Evolutionary conservation across 1,284 basidiomycete species (phyloP), one percentile per base, ranked within the genome.

Genomic region (Coriolopsis trogii): DNA sequence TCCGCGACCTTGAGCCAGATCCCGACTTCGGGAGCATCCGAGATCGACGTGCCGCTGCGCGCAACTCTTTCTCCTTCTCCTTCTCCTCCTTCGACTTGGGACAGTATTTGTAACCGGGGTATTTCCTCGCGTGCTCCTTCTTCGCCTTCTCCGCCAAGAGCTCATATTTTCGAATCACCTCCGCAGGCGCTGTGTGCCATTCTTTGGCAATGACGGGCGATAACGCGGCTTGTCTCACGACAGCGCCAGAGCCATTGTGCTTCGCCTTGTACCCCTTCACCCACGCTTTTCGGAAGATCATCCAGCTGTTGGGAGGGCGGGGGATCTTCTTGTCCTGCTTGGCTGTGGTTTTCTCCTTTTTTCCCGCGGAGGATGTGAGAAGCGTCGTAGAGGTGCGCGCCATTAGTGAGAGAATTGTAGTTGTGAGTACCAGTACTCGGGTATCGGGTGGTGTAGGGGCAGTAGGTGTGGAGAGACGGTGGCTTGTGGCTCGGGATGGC

Each of bases 271-370:
- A 26, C 18, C 9, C 16, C 16, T 30, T 16, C 18, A 20, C 16
- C 34, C 40, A 33, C 1, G 18, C 47, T 16, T 5, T 12, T 16
- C 47, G 39, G 47, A 33, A 49, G 21, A 49, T 15, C 20, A 49
- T 49, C 18, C 34, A 49, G 23, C 23, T 3, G 25, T 49, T 49
- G 6, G 31, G 40, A 12, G 47, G 47, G 7, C 40, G 26, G 12
- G 18, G 26, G 16, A 44, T 41, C n/a, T 31, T 23, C 40, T 24
- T 26, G 3, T 41, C 39, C 25, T 41, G 15, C n/a, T 7, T n/a
- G n/a, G n/a, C n/a, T 0, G 1, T 16, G 6, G 6, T 34, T 16
- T 18, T 34, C 28, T 13, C 28, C 28, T 30, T 30, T 13, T n/a
- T n/a, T n/a, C n/a, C n/a, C n/a, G n/a, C n/a, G n/a, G n/a, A n/a